phyloP scores from a whole-genome alignment of 2,329 filamentous ascomycete genomes.

The Microsporum canis region DNA sequence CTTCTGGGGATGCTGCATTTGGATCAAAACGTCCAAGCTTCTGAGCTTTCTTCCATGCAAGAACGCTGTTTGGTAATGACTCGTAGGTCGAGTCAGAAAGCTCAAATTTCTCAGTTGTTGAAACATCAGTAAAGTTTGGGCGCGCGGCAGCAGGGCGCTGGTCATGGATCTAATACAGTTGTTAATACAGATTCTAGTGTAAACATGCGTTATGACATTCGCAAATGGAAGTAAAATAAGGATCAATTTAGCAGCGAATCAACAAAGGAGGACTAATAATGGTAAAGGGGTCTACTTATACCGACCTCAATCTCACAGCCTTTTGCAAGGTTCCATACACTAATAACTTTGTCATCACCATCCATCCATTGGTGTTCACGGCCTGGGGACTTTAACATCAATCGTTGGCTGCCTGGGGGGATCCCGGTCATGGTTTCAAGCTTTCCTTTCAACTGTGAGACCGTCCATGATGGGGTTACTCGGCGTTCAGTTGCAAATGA shows the following conservation, averaged over 20 bases:
- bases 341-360: slow-evolving; percentile 60
- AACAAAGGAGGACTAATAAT: background rate
- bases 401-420: slow-evolving; percentile 64
- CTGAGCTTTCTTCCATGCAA: slow-evolving; percentile 91
- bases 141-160: slow-evolving; percentile 63
- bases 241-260: background rate
- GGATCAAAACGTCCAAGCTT: slow-evolving; percentile 96
- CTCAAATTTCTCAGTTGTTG: slow-evolving; percentile 75
- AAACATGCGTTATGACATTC: background rate
- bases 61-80: slow-evolving; percentile 71
- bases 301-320: slow-evolving; percentile 36
- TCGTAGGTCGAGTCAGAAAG: slow-evolving; percentile 83
- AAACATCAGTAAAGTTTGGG: slow-evolving; percentile 70
- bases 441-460: slow-evolving; percentile 71
- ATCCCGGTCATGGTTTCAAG: slow-evolving; percentile 90
- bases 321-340: slow-evolving; percentile 35
- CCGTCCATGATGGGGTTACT: slow-evolving; percentile 83
- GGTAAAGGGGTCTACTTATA: background rate
- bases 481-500: slow-evolving; percentile 66
- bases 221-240: background rate
- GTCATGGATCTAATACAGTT: slow-evolving; percentile 55
- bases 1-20: slow-evolving; percentile 59
- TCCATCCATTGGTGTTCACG: slow-evolving; percentile 49
- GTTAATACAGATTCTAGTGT: background rate
- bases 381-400: slow-evolving; percentile 57